Evolutionary conservation across 1,139 yeast species (phyloP), one percentile per base, ranked within the genome.

Genomic region (Suhomyces taliae): DNA sequence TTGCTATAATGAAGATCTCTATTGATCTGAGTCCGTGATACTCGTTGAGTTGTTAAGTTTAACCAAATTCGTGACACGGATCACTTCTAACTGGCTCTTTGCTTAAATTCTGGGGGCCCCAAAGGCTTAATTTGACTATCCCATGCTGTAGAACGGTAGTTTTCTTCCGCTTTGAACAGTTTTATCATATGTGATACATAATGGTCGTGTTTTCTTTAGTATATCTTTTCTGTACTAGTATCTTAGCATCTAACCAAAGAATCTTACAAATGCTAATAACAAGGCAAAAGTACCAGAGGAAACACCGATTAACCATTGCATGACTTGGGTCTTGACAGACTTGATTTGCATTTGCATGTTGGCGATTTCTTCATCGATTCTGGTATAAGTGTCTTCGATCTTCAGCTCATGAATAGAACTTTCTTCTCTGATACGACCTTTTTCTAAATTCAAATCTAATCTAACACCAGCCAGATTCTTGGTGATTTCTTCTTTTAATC

Each of bases 241-340:
- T 34, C 12, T 8, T 2, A 33, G 26, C 27, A 10, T 5, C 34
- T 36, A 47, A 9, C 93, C 85, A 51, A 91, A 76, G 58, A 91
- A 75, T 58, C 99, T 79, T 44, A 90, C 87, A 64, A 93, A 93
- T 2, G 98, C 97, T 58, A 93, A 72, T 41, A 93, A 86, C 52
- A 93, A 76, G 12, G 98, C 97, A 70, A 91, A 89, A 2, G 97
- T 88, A 87, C 98, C 99, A 1, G 98, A 90, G 60, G 96, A 88
- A 26, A 93, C 97, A 76, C 98, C 98, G 59, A 93, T 90, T 55
- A 93, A 78, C 98, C 98, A 93, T 67, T 93, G 99, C 83, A 90
- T 83, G 43, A 93, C 97, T 65, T 93, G 97, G 2, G 97, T 89
- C 69, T 93, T 91, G 34, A 93, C 96, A 38, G 89, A 83, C 60